A percentile compares a stretch with the other conserved stretches of the same genome.
These are phyloP conservation scores for Apiotrichum brassicae DNA, from an alignment of 1,284 basidiomycete species.

Conservation along the genomic window DNA sequence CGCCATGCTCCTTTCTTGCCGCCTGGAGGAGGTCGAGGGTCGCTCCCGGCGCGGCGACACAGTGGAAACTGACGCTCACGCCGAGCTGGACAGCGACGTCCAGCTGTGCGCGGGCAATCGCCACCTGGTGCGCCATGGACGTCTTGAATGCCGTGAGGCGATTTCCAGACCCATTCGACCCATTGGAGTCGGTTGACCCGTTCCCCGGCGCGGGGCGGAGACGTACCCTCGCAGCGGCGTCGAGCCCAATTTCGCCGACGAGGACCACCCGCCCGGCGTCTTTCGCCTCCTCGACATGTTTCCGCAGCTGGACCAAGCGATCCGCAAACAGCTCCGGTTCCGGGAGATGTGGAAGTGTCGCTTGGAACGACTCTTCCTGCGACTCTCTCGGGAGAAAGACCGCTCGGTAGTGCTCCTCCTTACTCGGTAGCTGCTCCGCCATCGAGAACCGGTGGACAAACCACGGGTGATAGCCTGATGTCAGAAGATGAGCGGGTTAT, in stretches of 20 bases:
- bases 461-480: slow-evolving; percentile 49
- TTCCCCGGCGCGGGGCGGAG: neutral
- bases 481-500: neutral
- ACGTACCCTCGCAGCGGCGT: slow-evolving; percentile 36
- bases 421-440: slow-evolving; percentile 19
- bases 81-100: slow-evolving; percentile 45
- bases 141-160: slow-evolving; percentile 45
- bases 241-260: slow-evolving; percentile 50
- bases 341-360: slow-evolving; percentile 33
- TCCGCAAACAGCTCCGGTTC: slow-evolving; percentile 34
- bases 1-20: slow-evolving; percentile 29
- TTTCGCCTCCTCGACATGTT: slow-evolving; percentile 17
- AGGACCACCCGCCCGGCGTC: slow-evolving; percentile 32
- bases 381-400: slow-evolving; percentile 36
- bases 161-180: slow-evolving; percentile 17
- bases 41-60: slow-evolving; percentile 44
- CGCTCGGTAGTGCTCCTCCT: slow-evolving; percentile 42
- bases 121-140: slow-evolving; percentile 45
- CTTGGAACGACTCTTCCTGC: slow-evolving; percentile 15
- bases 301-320: slow-evolving; percentile 21
- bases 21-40: slow-evolving; percentile 40
- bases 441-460: slow-evolving; percentile 48
- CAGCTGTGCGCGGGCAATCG: slow-evolving; percentile 43
- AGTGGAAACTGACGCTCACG: slow-evolving; percentile 47
- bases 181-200: neutral